A percentile compares a stretch with the other conserved stretches of the same genome.
Evolutionary conservation across 441 rosid genomes (phyloP).

Genomic region (Populus hybrid): DNA sequence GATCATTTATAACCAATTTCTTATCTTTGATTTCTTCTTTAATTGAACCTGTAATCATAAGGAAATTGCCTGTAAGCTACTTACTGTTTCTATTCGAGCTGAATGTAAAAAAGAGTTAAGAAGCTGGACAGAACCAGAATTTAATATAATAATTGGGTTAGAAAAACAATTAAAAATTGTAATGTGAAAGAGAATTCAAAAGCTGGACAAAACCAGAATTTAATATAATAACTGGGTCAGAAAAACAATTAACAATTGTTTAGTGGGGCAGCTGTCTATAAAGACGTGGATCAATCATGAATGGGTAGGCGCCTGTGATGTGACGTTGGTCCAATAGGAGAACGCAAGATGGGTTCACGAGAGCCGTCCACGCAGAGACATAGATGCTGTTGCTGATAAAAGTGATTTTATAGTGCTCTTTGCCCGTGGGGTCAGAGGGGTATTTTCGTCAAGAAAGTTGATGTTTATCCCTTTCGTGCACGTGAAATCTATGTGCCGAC

Average conservation of each 20-base stretch:
- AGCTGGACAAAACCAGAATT: background rate
- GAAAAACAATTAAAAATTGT: background rate
- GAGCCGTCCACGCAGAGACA: conserved; percentile 28
- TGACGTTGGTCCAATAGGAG: conserved; percentile 12
- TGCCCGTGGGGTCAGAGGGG: conserved; percentile 15
- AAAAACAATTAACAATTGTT: background rate
- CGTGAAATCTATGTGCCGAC: conserved; percentile 16
- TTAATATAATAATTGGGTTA: background rate
- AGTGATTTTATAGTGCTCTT: background rate
- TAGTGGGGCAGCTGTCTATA: conserved; percentile 23
- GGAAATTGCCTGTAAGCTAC: too few relatives aligned
- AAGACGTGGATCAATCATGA: conserved; percentile 46
- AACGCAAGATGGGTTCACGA: background rate
- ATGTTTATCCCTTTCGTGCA: conserved; percentile 14
- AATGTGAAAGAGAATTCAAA: background rate
- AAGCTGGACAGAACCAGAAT: background rate
- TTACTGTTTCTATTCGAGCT: background rate
- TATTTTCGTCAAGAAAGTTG: background rate
- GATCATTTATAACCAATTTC: background rate
- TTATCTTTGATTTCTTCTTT: too few relatives aligned
- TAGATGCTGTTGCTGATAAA: background rate
- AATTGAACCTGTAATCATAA: background rate
- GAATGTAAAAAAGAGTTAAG: too few relatives aligned
- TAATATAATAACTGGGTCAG: background rate
- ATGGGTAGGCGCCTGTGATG: conserved; percentile 5